Conservation (phyloP, 2,329 filamentous ascomycete species). For the Penicillium occitanis region DNA sequence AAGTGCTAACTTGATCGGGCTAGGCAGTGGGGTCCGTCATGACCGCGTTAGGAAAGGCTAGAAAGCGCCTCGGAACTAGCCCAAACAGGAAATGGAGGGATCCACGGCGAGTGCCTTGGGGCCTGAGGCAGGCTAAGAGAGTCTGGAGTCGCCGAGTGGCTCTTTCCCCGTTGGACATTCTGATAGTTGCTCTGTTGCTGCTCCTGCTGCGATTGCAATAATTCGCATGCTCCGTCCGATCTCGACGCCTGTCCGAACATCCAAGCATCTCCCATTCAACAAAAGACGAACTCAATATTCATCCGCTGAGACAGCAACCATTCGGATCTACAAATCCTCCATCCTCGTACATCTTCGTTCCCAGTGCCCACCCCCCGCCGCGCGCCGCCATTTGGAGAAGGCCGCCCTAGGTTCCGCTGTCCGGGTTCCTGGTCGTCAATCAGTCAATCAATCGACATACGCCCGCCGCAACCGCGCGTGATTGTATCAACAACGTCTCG, state of each 20-base stretch:
- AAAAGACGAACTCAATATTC: not conserved
- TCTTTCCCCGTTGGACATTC: constrained; percentile 6
- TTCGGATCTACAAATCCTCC: not conserved
- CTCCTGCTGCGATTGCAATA: not conserved
- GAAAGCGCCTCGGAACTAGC: not conserved
- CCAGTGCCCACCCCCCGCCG: constrained; percentile 2
- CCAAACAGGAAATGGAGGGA: not conserved
- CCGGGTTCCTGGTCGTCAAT: constrained; percentile 6
- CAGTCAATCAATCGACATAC: constrained; percentile 9
- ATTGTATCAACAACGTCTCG: constrained; percentile 1
- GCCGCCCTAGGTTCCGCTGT: constrained; percentile 9
- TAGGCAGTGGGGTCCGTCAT: not conserved
- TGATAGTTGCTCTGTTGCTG: not conserved
- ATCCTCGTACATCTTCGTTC: not conserved
- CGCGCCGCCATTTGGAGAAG: not conserved
- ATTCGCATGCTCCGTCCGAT: not conserved
- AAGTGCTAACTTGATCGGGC: not conserved
- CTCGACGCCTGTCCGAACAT: not conserved
- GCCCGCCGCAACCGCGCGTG: constrained; percentile 6
- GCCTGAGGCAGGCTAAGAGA: constrained; percentile 8
- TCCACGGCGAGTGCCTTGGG: not conserved
- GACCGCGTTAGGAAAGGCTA: not conserved
- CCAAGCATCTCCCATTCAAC: not conserved
- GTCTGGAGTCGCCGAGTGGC: constrained; percentile 5
- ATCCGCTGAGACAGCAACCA: not conserved